A percentile compares a stretch with the other conserved stretches of the same genome.
Conservation (phyloP, 345 rosid species). For the Punica granatum region DNA sequence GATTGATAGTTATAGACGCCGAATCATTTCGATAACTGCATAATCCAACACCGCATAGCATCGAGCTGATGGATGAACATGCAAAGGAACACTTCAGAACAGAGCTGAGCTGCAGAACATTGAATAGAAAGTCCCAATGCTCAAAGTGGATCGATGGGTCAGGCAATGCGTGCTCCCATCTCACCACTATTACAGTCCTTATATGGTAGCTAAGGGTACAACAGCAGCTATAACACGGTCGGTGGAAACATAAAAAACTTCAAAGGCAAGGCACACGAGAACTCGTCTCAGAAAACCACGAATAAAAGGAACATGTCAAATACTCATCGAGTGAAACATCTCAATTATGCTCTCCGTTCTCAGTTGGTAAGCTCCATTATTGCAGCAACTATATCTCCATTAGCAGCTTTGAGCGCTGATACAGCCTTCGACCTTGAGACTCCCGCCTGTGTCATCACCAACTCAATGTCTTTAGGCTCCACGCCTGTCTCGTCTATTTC, state of each 20-base stretch:
- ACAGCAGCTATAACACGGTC: neutral
- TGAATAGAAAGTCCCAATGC: too few species aligned
- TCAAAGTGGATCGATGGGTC: too few species aligned
- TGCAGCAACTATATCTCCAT: constrained; percentile 81
- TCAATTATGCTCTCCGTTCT: neutral
- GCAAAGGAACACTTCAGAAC: too few species aligned
- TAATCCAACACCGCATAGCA: too few species aligned
- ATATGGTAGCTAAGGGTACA: neutral
- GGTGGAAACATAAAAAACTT: neutral
- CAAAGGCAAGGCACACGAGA: neutral
- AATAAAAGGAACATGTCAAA: neutral
- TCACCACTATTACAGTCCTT: too few species aligned
- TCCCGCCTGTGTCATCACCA: constrained; percentile 94
- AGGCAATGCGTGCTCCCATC: too few species aligned
- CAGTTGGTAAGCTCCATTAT: constrained; percentile 87
- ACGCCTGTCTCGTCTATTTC: constrained; percentile 80
- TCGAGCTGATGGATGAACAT: too few species aligned
- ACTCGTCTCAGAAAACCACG: neutral
- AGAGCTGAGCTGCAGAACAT: too few species aligned
- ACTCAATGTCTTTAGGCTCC: constrained; percentile 81
- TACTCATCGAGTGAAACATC: neutral
- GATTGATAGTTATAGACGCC: too few species aligned
- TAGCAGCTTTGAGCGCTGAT: constrained; percentile 61
- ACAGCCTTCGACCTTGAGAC: constrained; percentile 69
- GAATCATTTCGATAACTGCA: too few species aligned